Conservation (phyloP, 2,329 filamentous ascomycete genomes). For the Ceratocystis huliohia region DNA sequence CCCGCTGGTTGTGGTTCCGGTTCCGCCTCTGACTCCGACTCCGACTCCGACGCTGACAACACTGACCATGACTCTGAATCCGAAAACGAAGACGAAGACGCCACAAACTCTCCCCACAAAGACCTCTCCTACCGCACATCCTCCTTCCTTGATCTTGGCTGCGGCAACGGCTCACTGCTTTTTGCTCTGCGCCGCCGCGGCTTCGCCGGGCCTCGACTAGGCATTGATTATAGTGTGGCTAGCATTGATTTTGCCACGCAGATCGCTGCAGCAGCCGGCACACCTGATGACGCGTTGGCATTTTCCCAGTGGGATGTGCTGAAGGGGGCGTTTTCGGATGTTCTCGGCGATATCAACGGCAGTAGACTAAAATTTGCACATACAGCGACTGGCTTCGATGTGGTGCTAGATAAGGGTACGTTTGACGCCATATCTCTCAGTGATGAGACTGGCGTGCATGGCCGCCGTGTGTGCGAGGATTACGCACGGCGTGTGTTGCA, state of each 20-base stretch:
- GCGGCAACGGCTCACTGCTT: slow-evolving; percentile 86
- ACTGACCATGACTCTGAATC: slow-evolving; percentile 6
- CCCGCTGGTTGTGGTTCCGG: not conserved
- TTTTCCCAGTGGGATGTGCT: slow-evolving; percentile 54
- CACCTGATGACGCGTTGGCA: slow-evolving; percentile 25
- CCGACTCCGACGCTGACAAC: slow-evolving; percentile 24
- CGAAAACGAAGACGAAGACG: slow-evolving; percentile 19
- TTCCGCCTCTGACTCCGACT: slow-evolving; percentile 24
- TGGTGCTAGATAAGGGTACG: slow-evolving; percentile 94
- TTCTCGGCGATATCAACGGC: slow-evolving; percentile 24
- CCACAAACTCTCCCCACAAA: slow-evolving; percentile 20
- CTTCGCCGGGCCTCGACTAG: slow-evolving; percentile 60
- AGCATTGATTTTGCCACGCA: slow-evolving; percentile 62
- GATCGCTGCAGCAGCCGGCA: slow-evolving; percentile 36
- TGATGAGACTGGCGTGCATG: slow-evolving; percentile 39
- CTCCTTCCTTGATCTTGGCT: slow-evolving; percentile 74
- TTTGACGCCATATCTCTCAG: slow-evolving; percentile 88
- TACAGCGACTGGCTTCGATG: slow-evolving; percentile 54
- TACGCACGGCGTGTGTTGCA: slow-evolving; percentile 58
- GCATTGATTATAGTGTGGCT: slow-evolving; percentile 72
- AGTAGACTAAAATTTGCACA: not conserved
- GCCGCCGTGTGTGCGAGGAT: slow-evolving; percentile 54
- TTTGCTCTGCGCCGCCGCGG: slow-evolving; percentile 53
- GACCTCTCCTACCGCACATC: slow-evolving; percentile 27
- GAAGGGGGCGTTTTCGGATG: slow-evolving; percentile 28